Base-by-base conservation (phyloP, 192 early-diverging fungal species). In the Umbelopsis sp. region DNA sequence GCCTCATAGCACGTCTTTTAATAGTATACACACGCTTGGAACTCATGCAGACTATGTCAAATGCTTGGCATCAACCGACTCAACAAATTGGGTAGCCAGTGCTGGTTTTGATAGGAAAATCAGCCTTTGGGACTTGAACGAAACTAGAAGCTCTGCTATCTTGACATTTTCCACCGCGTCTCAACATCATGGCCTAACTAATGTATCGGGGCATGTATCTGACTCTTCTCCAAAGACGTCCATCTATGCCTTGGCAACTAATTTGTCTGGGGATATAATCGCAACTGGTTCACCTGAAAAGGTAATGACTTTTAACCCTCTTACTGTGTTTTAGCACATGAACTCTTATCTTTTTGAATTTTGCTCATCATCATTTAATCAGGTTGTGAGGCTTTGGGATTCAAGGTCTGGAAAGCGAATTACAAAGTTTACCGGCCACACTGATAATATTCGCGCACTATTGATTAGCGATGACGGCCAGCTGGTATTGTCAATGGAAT, bases 201-300 rank as follows among this genome's bases (percentile, higher is more conserved):
- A 41, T 41, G 38, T 41, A 41, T 41, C 34, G 20, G 25, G 24
- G 1, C 38, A 59, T 47, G 45, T 56, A 22, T 56, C 45, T n/a
- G 56, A 66, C 16, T 34, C 65, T 34, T 66, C 85, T 6, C 85
- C 86, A 1, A 85, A 86, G 38, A 84, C 91, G 6, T 95, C 93
- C 1, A 87, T 99, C 41, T 99, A 99, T 75, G 85, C 95, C 7
- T 80, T 99, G 53, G 94, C 95, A 2, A 88, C 86, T 53, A 97
- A 93, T 66, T 81, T 86, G 26, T 70, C 86, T 50, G 96, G 96
- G 17, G 87, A 88, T 10, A 72, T 97, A 45, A 77, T 99, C 17
- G 95, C 90, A 10, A 91, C 93, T 45, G 97, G 96, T 20, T 95
- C 95, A 14, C 96, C 97, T 0, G 97, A 99, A 65, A 98, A 94